Percentiles rank a stretch among this genome's conserved stretches.
Evolutionary conservation across 371 early-diverging fungal species (phyloP).

Genomic region (Mortierella sp.): DNA sequence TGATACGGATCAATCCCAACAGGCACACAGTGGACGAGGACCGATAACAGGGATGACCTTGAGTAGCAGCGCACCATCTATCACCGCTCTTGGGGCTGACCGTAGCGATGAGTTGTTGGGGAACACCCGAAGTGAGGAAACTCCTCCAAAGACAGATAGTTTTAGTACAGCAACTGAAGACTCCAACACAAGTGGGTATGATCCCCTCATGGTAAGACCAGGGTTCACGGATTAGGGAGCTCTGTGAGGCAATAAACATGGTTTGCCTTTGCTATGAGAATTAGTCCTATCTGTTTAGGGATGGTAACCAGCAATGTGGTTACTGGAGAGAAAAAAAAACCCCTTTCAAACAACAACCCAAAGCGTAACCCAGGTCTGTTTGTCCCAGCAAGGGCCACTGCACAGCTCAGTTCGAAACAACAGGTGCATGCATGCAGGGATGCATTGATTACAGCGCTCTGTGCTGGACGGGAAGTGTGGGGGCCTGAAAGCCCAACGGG

Average conservation of each 20-base stretch:
- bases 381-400: no score
- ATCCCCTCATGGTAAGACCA: conserved; percentile 48
- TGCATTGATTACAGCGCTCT: no score
- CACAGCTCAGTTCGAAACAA: no score
- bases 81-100: neutral
- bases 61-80: neutral
- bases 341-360: neutral
- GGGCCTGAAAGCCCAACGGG: no score
- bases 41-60: conserved; percentile 18
- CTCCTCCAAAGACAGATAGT: conserved; percentile 7
- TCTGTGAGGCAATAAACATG: neutral
- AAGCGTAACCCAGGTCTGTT: no score
- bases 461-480: no score
- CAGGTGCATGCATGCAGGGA: no score
- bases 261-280: no score
- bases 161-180: conserved; percentile 14
- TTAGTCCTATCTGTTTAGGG: neutral
- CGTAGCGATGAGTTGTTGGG: no score
- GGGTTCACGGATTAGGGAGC: conserved; percentile 34
- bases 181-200: conserved; percentile 43
- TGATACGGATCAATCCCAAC: neutral
- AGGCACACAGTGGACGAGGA: neutral
- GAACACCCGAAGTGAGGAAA: neutral
- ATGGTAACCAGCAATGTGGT: neutral
- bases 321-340: neutral